phyloP scores from a whole-genome alignment of 2,329 filamentous ascomycete species.

The Clonostachys rosea region DNA sequence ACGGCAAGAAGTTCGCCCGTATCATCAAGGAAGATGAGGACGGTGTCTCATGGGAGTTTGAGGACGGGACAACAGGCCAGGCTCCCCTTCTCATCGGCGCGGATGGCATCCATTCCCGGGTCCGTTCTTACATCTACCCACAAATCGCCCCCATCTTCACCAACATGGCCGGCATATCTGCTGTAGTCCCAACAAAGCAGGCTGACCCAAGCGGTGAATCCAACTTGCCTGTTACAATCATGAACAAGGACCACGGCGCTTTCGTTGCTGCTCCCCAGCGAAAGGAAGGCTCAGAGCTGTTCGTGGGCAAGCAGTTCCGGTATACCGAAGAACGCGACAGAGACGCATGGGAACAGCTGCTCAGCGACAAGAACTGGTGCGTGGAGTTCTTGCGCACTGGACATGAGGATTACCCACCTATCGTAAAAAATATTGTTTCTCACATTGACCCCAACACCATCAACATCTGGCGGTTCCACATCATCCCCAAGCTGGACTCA shows the following conservation, averaged over 20 bases:
- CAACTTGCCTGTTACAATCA: constrained; percentile 34
- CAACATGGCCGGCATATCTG: constrained; percentile 34
- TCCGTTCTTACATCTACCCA: constrained; percentile 46
- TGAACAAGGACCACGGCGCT: constrained; percentile 32
- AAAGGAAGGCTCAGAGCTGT: constrained; percentile 38
- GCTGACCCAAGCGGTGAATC: constrained; percentile 26
- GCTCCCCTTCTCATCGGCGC: constrained; percentile 47
- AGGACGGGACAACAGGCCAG: constrained; percentile 30
- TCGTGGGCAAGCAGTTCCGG: constrained; percentile 39
- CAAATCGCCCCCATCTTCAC: constrained; percentile 43
- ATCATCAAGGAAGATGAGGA: constrained; percentile 32
- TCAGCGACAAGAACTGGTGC: constrained; percentile 27
- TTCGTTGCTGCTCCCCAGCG: constrained; percentile 46
- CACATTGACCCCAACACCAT: constrained; percentile 21
- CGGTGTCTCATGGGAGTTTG: constrained; percentile 38
- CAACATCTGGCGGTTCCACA: constrained; percentile 44
- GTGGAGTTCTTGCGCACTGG: constrained; percentile 23
- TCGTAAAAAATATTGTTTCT: constrained; percentile 25
- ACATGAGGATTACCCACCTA: constrained; percentile 26
- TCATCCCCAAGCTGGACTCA: constrained; percentile 36
- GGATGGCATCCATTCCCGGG: constrained; percentile 55
- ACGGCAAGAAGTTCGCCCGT: constrained; percentile 39
- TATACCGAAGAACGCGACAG: constrained; percentile 25
- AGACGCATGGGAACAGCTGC: constrained; percentile 33
- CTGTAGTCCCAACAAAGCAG: constrained; percentile 25